phyloP scores from a whole-genome alignment of 2,329 filamentous ascomycete species.

The Lasiodiplodia theobromae region DNA sequence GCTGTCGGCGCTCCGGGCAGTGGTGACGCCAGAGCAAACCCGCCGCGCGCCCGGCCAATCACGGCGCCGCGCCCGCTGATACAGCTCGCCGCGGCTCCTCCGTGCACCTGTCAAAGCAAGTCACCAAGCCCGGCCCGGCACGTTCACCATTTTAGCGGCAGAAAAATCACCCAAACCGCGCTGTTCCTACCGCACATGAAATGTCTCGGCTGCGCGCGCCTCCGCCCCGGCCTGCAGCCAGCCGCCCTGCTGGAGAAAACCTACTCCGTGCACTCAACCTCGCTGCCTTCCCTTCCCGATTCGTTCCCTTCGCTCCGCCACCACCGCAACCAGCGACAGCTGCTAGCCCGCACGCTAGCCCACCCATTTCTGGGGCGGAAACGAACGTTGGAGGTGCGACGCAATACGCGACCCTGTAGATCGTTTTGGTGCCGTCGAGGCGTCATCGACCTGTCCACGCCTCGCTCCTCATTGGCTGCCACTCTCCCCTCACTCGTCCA shows the following conservation, averaged over 20 bases:
- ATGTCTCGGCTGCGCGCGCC: slow-evolving; percentile 4
- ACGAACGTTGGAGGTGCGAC: slow-evolving; percentile 6
- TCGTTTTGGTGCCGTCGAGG: slow-evolving; percentile 28
- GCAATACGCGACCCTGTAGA: slow-evolving; percentile 18
- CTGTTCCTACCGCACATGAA: not conserved
- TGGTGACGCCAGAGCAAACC: not conserved
- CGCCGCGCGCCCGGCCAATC: not conserved
- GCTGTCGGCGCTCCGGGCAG: slow-evolving; percentile 7
- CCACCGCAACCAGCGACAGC: not conserved
- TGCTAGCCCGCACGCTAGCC: not conserved
- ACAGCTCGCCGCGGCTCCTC: not conserved
- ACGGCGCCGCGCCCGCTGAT: not conserved
- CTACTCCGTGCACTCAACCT: not conserved
- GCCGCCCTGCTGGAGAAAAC: not conserved
- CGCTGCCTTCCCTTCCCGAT: not conserved
- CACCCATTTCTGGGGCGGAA: not conserved
- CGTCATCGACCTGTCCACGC: slow-evolving; percentile 21
- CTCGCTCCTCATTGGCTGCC: not conserved
- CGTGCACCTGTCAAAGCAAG: slow-evolving; percentile 8
- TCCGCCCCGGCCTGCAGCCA: not conserved
- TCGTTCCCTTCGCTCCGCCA: not conserved
- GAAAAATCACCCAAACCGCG: not conserved
- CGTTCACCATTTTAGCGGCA: not conserved
- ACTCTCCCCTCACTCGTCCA: not conserved
- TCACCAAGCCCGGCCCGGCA: not conserved